A percentile compares a stretch with the other conserved stretches of the same genome.
phyloP scores from a whole-genome alignment of 176 grass and related monocot genomes.

The Eragrostis curvula region DNA sequence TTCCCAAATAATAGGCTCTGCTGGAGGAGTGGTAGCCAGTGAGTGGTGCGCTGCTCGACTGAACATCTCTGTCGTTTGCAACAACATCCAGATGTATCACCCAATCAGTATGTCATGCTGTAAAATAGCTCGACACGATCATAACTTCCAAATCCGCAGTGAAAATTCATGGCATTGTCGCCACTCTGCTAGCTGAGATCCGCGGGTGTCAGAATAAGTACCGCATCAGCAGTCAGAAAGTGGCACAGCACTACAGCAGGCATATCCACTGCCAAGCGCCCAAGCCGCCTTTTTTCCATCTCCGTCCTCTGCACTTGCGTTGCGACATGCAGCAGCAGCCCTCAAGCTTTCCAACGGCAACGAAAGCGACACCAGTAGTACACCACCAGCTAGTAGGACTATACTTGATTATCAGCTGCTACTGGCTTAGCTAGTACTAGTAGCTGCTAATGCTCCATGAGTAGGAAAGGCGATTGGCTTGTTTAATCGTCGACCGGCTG shows the following conservation, averaged over 20 bases:
- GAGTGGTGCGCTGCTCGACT: neutral
- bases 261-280: neutral
- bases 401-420: neutral
- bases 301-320: neutral
- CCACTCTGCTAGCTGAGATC: neutral
- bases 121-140: neutral
- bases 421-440: neutral
- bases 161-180: neutral
- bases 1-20: neutral
- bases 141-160: neutral
- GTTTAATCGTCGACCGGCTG: neutral
- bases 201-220: neutral
- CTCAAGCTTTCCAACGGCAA: neutral
- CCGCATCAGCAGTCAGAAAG: neutral
- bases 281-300: neutral
- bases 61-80: neutral
- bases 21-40: neutral
- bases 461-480: conserved; percentile 1
- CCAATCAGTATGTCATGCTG: too few species aligned
- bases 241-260: too few species aligned
- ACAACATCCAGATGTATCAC: neutral
- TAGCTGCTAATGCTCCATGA: conserved; percentile 30
- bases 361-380: neutral
- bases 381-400: neutral
- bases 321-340: neutral